Conservation (phyloP, 1,284 basidiomycete species). For the Cryptococcus wingfieldii region DNA sequence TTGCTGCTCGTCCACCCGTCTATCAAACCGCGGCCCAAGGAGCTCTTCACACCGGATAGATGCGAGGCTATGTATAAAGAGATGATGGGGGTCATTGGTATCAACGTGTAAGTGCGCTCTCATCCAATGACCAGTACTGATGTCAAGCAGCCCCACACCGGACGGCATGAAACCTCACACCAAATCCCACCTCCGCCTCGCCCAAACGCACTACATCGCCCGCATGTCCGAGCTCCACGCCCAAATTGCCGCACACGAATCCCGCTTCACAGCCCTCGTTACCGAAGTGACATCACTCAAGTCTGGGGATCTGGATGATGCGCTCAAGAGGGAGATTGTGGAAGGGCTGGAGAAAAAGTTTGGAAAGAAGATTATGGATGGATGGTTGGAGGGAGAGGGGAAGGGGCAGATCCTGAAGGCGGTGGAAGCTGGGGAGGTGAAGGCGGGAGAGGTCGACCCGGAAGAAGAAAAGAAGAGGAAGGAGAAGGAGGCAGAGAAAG, state of each 20-base stretch:
- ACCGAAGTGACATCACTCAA: slow-evolving; percentile 60
- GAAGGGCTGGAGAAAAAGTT: slow-evolving; percentile 35
- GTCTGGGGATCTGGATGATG: slow-evolving; percentile 62
- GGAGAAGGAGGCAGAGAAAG: slow-evolving; percentile 3
- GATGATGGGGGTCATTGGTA: slow-evolving; percentile 63
- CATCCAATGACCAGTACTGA: background rate
- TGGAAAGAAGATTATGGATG: slow-evolving; percentile 38
- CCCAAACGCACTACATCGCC: slow-evolving; percentile 64
- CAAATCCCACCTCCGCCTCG: slow-evolving; percentile 60
- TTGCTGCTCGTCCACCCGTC: slow-evolving; percentile 55
- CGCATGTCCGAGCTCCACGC: slow-evolving; percentile 66
- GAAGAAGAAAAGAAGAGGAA: slow-evolving; percentile 18
- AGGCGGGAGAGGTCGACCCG: slow-evolving; percentile 2
- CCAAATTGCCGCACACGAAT: slow-evolving; percentile 66
- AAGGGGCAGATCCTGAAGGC: slow-evolving; percentile 22
- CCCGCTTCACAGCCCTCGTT: slow-evolving; percentile 59
- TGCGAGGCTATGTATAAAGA: slow-evolving; percentile 63
- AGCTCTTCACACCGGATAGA: slow-evolving; percentile 62
- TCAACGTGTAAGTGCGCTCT: slow-evolving; percentile 58
- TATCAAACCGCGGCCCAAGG: slow-evolving; percentile 55
- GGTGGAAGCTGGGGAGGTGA: slow-evolving; percentile 21
- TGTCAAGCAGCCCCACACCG: slow-evolving; percentile 32
- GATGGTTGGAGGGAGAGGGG: slow-evolving; percentile 35
- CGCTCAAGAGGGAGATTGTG: slow-evolving; percentile 52
- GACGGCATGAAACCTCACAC: slow-evolving; percentile 45